Evolutionary conservation across 2,329 filamentous ascomycete genomes (phyloP), one percentile per base, ranked within the genome.

Genomic region (Kalaharituber pfeilii): DNA sequence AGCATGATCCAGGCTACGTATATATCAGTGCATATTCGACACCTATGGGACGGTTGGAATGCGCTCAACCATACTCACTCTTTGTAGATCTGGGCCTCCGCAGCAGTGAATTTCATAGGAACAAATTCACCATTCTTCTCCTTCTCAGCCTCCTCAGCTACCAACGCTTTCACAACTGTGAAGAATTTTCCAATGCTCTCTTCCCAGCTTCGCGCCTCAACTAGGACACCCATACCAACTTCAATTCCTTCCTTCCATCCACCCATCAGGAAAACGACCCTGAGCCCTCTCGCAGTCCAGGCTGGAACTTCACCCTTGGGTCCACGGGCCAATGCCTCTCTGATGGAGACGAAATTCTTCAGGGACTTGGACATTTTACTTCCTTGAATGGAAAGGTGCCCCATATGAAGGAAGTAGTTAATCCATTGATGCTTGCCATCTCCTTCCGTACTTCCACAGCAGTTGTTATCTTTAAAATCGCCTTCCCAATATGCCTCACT

Each of bases 351-450:
- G 68, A 95, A 95, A 68, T 95, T 96, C 72, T 96, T 95, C 55
- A 96, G 70, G 15, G 81, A 86, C 69, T 96, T 96, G 55, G 83
- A 89, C 89, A 96, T 96, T 68, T 96, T 96, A 22, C 81, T 86
- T 0, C 89, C 88, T 25, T 82, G 79, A 55, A 96, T 95, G 5
- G 81, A 83, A 49, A 95, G 70, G 66, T 96, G 89, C 0, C 89
- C 89, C 82, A 93, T 95, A 66, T 95, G 89, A 15, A 95, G 66
- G 70, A 95, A 96, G 70, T 95, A 94, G 66, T 91, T 94, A 51
- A 94, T 84, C 89, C 89, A 94, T 56, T 85, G 85, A 44, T 70
- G 67, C 15, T 63, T 62, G 13, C 69, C 67, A 20, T 61, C 60
- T 5, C 30, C 27, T 24, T 67, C 64, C 9, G 47, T 50, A 13